Base-by-base conservation (phyloP, 148 eudicot genomes). In the Nepenthes mirabilis region DNA sequence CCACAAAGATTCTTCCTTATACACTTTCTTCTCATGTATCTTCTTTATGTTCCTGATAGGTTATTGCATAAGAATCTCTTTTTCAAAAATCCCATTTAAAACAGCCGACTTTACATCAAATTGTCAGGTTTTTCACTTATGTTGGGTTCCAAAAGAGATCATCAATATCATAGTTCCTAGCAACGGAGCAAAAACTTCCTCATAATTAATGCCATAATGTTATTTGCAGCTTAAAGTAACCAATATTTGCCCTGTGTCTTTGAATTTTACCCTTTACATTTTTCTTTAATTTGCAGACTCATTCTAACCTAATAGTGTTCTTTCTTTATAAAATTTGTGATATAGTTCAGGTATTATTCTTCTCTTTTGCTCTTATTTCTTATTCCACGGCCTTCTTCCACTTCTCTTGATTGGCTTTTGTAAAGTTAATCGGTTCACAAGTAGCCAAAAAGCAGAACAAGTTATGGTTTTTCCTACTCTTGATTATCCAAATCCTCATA, bases 21-120 rank as follows among this genome's bases (percentile, higher is more conserved):
- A 57, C 35, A 57, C 50, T 37, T 59, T n/a, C 12, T 59, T 4
- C 7, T 59, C 62, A 59, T 45, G 5, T 14, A 49, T 50, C 11
- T 35, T 3, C 3, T 13, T 59, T 9, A 40, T 14, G 43, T 56
- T 34, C 6, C 23, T 2, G 5, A 36, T 11, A 33, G 37, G 59
- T 56, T 56, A 33, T 34, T 56, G 2, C 11, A 56, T 34, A 56
- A 33, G 34, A 2, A 56, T 37, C 11, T 56, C 0, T 11, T 56
- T 37, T 33, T 56, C 40, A 7, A 56, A 1, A 4, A 36, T 35
- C 2, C 60, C 60, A 36, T 57, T 6, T 11, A 36, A 57, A 37
- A 57, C 9, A 0, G 60, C 45, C 1, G n/a, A 57, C 8, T 57
- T 57, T 2, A 57, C n/a, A 57, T 57, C 43, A 5, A 57, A 11